Evolutionary conservation across 2,329 filamentous ascomycete genomes (phyloP).

Genomic region (Penicillium sp.): DNA sequence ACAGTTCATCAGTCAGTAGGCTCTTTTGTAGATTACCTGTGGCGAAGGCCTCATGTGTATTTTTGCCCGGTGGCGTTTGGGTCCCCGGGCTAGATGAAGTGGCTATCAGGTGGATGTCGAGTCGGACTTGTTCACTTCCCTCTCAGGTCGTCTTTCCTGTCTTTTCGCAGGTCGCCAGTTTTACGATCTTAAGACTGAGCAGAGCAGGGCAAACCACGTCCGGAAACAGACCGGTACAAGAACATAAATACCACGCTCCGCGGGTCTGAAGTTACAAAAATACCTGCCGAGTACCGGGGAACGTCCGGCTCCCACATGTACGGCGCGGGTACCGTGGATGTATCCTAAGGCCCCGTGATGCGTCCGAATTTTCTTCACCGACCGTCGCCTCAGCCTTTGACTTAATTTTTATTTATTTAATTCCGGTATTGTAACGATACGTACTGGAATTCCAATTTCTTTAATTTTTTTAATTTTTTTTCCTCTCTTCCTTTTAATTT

Average conservation of each 20-base stretch:
- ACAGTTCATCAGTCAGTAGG: constrained; percentile 28
- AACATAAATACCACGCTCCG: constrained; percentile 4
- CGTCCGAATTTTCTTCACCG: constrained; percentile 26
- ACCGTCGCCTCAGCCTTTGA: constrained; percentile 3
- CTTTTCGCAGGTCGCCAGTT: constrained; percentile 15
- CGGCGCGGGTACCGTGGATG: constrained; percentile 5
- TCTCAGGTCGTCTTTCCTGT: not conserved
- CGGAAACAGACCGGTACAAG: constrained; percentile 32
- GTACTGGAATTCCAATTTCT: constrained; percentile 10
- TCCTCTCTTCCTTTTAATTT: constrained; percentile 16
- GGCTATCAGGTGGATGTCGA: constrained; percentile 1
- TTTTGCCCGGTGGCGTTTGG: not conserved
- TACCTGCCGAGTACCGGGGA: constrained; percentile 14
- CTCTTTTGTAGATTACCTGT: constrained; percentile 3
- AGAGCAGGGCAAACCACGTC: not conserved
- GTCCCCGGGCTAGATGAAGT: not conserved
- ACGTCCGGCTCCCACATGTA: constrained; percentile 5
- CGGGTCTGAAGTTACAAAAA: not conserved
- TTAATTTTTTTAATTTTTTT: constrained; percentile 10
- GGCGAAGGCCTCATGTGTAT: not conserved
- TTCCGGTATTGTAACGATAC: constrained; percentile 11
- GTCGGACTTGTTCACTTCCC: not conserved
- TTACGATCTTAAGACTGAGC: not conserved
- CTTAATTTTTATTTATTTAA: constrained; percentile 10
- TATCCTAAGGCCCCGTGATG: constrained; percentile 23